A percentile compares a stretch with the other conserved stretches of the same genome.
Evolutionary conservation across 208 protist species (phyloP).

Genomic region (Acanthamoeba polyphaga): DNA sequence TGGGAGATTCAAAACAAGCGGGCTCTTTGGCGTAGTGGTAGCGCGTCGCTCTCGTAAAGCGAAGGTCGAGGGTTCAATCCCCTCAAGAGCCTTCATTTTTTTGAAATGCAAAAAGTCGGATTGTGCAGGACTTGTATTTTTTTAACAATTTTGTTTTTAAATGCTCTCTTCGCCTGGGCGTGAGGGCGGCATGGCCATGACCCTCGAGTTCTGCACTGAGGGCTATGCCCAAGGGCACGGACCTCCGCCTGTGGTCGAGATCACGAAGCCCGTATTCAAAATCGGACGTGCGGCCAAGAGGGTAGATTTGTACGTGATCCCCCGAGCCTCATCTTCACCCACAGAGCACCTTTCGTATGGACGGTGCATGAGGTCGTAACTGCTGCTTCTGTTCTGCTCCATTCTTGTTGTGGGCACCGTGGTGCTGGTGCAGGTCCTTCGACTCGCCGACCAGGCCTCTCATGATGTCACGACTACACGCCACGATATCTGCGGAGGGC

Average conservation of each 20-base stretch:
- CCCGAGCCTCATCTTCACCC: not conserved
- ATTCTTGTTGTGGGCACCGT: too few species aligned
- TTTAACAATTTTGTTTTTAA: too few species aligned
- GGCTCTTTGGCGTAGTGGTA: conserved; percentile 42
- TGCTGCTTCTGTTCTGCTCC: too few species aligned
- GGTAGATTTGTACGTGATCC: not conserved
- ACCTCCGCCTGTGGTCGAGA: not conserved
- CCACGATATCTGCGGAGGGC: not conserved
- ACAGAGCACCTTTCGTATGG: not conserved
- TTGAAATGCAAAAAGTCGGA: too few species aligned
- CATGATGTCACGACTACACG: conserved; percentile 71
- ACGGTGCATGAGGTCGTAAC: too few species aligned
- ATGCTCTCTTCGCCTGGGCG: too few species aligned
- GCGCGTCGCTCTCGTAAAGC: conserved; percentile 45
- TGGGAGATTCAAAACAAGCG: too few species aligned
- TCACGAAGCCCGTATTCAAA: conserved; percentile 43
- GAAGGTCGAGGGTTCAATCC: conserved; percentile 43
- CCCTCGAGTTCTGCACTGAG: not conserved
- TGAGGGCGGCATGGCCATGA: not conserved
- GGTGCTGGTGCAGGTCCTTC: not conserved
- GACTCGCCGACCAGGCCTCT: not conserved
- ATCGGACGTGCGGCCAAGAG: not conserved
- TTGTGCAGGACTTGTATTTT: too few species aligned
- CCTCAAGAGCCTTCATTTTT: conserved; percentile 34
- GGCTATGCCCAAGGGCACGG: too few species aligned